Base-by-base conservation (phyloP, 2,329 filamentous ascomycete genomes). In the Ceratocystis papillata region DNA sequence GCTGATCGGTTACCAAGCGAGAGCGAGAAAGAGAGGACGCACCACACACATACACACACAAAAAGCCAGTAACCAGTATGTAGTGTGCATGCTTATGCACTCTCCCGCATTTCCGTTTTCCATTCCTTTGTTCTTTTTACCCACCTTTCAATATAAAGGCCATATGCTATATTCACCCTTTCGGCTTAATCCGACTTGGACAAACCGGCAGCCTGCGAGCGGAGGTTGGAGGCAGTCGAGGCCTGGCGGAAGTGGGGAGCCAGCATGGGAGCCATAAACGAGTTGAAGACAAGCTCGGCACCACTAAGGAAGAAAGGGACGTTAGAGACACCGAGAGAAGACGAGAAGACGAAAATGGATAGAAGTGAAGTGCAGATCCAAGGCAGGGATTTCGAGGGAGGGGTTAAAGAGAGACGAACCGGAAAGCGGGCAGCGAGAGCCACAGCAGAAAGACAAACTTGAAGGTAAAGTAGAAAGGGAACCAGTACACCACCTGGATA, bases 381-480 rank as follows among this genome's bases (percentile, higher is more conserved):
- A 67, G 44, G 62, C 65, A 67, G 48, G 25, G 53, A 5, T 41
- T 15, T 15, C 28, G 17, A 37, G 46, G 46, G n/a, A 48, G 46
- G 46, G 46, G 46, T 80, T n/a, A 55, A 45, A 44, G 45, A 37
- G 30, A 37, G 20, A 80, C 87, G 76, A 87, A 96, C 93, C 82
- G 82, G 81, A 95, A 96, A 77, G 89, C 84, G 77, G 94, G 94
- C 74, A 99, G 90, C 72, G 93, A 87, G 80, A 99, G 91, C 94
- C 94, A 99, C 76, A 99, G 87, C 73, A 97, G 83, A 77, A 97
- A 88, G 75, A 95, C 81, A 76, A 99, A 96, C 85, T 99, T 99
- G 88, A 99, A 97, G 76, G 92, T 93, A 80, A 90, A 99, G 88
- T 99, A 99, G 82, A 99, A 99, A 75, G 94, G 88, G 81, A 95